These are phyloP conservation scores for Durotheca rogersii DNA, from an alignment of 495 filamentous ascomycete genomes.

Conservation along the genomic window DNA sequence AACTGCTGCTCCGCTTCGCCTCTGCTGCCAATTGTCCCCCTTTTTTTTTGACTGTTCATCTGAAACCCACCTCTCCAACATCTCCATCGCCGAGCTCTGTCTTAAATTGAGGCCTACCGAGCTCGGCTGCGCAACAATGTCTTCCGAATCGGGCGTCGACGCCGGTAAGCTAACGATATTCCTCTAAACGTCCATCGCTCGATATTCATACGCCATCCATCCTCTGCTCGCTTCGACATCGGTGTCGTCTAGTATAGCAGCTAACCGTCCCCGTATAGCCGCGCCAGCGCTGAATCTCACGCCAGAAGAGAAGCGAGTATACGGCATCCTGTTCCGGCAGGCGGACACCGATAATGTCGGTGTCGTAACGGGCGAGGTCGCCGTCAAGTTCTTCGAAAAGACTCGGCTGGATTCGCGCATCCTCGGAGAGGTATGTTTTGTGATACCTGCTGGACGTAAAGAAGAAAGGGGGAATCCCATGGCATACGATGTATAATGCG, in stretches of 20 bases:
- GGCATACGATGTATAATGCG: not conserved
- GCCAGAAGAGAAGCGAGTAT: slow-evolving; percentile 88
- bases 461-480: too few relatives aligned
- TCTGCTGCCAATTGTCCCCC: slow-evolving; percentile 28
- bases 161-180: slow-evolving; percentile 30
- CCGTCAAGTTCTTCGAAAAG: slow-evolving; percentile 98
- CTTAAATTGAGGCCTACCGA: slow-evolving; percentile 27
- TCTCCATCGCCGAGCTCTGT: slow-evolving; percentile 28
- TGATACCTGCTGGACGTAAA: not conserved
- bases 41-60: slow-evolving; percentile 4
- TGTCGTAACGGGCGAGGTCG: slow-evolving; percentile 94
- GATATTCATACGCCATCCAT: slow-evolving; percentile 2
- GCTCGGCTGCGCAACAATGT: slow-evolving; percentile 37
- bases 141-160: slow-evolving; percentile 34
- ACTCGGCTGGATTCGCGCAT: slow-evolving; percentile 80
- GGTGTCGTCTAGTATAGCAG: not conserved
- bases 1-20: not conserved
- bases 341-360: slow-evolving; percentile 87
- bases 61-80: slow-evolving; percentile 12
- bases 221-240: not conserved
- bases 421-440: slow-evolving; percentile 74
- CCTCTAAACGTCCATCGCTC: not conserved
- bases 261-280: slow-evolving; percentile 38
- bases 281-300: slow-evolving; percentile 81
- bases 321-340: slow-evolving; percentile 83